phyloP scores from a whole-genome alignment of 83 land plant species.

The Diphasiastrum complanatum region DNA sequence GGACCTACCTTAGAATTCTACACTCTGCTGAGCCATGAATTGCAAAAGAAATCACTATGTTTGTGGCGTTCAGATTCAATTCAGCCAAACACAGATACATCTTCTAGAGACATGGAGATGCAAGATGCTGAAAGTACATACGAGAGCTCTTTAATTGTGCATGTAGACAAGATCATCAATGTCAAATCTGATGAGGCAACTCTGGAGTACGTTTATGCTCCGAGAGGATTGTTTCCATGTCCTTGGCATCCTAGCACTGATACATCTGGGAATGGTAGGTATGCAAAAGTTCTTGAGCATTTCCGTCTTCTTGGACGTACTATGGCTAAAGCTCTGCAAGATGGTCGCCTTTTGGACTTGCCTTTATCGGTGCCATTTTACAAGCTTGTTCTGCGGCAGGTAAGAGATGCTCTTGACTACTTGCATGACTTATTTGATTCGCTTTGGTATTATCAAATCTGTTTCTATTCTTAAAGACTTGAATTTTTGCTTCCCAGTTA shows the following conservation, averaged over 20 bases:
- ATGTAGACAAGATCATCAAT: not conserved
- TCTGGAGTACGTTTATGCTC: slow-evolving; percentile 61
- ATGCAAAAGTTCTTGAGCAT: slow-evolving; percentile 59
- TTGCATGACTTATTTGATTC: not conserved
- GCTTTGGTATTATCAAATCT: not conserved
- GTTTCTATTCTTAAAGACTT: not conserved
- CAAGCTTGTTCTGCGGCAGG: slow-evolving; percentile 91
- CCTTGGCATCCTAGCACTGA: slow-evolving; percentile 75
- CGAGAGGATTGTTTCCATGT: slow-evolving; percentile 87
- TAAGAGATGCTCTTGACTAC: slow-evolving; percentile 30
- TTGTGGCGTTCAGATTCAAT: slow-evolving; percentile 69
- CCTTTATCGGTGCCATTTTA: slow-evolving; percentile 80
- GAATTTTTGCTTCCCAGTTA: slow-evolving; percentile 11
- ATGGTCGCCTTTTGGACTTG: slow-evolving; percentile 89
- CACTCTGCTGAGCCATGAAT: slow-evolving; percentile 83
- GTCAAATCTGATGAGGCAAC: slow-evolving; percentile 10
- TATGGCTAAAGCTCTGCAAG: slow-evolving; percentile 96
- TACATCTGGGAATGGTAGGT: slow-evolving; percentile 51
- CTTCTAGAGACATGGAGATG: slow-evolving; percentile 31
- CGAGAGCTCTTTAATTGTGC: not conserved
- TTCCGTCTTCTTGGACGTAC: slow-evolving; percentile 81
- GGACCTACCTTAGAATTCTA: slow-evolving; percentile 97
- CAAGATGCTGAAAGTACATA: slow-evolving; percentile 25
- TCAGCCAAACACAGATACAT: slow-evolving; percentile 3
- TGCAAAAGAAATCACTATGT: slow-evolving; percentile 65